phyloP scores from a whole-genome alignment of 352 stramenopile species.

The Pythium sukuiense region DNA sequence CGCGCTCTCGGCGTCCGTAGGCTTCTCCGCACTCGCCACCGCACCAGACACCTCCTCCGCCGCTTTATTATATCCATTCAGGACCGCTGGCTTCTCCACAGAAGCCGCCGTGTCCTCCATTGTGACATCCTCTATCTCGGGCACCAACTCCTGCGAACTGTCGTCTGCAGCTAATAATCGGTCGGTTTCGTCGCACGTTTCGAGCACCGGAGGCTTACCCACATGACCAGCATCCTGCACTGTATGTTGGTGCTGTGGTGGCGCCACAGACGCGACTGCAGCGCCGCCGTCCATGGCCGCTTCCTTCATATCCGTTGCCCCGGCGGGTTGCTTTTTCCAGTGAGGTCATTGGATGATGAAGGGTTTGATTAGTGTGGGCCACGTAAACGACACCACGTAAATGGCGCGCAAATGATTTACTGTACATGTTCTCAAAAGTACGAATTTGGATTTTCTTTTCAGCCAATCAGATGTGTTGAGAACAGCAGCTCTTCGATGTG shows the following conservation, averaged over 20 bases:
- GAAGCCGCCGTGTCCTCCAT: slow-evolving; percentile 1
- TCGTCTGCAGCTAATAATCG: slow-evolving; percentile 20
- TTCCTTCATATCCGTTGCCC: not conserved
- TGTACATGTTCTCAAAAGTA: slow-evolving; percentile 9
- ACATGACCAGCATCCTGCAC: not conserved
- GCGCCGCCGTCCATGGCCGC: not conserved
- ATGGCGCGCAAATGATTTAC: slow-evolving; percentile 26
- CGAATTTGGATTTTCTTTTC: not conserved
- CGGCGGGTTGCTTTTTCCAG: not conserved
- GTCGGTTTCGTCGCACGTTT: slow-evolving; percentile 15
- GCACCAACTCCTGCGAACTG: slow-evolving; percentile 14
- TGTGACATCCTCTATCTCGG: slow-evolving; percentile 1
- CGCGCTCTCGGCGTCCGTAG: not conserved
- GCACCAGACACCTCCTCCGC: not conserved
- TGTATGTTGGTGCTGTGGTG: not conserved
- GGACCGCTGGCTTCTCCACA: not conserved
- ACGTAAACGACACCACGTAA: not conserved
- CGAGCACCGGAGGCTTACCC: not conserved
- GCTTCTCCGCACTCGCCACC: not conserved
- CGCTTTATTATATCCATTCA: not conserved
- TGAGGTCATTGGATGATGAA: slow-evolving; percentile 5
- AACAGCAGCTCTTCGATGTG: not conserved
- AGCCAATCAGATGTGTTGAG: not conserved
- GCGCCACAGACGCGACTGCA: not conserved
- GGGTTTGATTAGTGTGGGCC: slow-evolving; percentile 15